Evolutionary conservation across 768 basidiomycete species (phyloP).

Genomic region (Lactifluus pinguis): DNA sequence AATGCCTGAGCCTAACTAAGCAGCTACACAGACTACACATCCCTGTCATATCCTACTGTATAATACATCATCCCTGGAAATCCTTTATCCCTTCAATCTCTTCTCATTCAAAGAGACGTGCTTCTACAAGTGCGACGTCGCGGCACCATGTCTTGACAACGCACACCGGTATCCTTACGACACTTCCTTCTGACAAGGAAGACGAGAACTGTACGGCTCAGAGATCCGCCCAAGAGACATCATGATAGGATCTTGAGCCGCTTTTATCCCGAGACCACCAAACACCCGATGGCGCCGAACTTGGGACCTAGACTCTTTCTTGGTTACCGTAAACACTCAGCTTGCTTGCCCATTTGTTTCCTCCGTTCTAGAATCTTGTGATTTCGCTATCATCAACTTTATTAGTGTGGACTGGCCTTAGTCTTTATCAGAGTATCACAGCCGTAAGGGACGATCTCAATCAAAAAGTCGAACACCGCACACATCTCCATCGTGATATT

Average conservation of each 20-base stretch:
- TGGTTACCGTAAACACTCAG: not conserved
- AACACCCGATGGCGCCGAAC: not conserved
- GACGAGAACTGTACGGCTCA: not conserved
- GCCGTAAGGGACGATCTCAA: not conserved
- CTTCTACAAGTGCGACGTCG: not conserved
- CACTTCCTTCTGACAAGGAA: not conserved
- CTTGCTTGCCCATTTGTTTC: not conserved
- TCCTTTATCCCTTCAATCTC: not conserved
- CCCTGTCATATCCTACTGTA: slow-evolving; percentile 2
- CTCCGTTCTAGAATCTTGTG: not conserved
- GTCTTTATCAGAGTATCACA: not conserved
- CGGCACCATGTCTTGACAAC: not conserved
- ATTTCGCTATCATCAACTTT: too few species aligned
- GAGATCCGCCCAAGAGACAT: too few species aligned
- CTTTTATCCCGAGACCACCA: not conserved
- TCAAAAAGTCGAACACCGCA: not conserved
- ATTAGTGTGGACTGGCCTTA: too few species aligned
- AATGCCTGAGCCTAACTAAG: not conserved
- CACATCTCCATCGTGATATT: not conserved
- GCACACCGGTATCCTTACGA: not conserved
- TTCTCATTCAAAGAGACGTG: not conserved
- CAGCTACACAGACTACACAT: not conserved
- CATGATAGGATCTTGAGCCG: not conserved
- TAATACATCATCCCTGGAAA: not conserved
- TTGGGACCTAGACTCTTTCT: not conserved